Percentiles rank a stretch among this genome's conserved stretches.
Conservation (phyloP, 2,329 filamentous ascomycete genomes). For the Fusarium camptoceras region DNA sequence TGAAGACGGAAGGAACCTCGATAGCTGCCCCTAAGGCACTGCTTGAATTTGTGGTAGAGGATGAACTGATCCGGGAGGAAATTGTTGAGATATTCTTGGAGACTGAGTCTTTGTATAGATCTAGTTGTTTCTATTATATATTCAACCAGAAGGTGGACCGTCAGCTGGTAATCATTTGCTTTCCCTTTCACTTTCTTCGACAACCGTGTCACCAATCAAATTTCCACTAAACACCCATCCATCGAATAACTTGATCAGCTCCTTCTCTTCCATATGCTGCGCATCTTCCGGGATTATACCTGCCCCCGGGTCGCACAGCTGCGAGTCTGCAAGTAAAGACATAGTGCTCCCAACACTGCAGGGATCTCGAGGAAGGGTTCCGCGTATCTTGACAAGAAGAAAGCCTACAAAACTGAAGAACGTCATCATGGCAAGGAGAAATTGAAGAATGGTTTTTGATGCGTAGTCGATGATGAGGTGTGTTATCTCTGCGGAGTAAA, state of each 20-base stretch:
- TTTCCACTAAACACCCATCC: neutral
- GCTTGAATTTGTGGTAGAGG: neutral
- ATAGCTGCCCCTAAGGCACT: neutral
- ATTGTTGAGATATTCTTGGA: neutral
- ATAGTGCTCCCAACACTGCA: slow-evolving; percentile 7
- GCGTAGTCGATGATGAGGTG: neutral
- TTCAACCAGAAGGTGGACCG: neutral
- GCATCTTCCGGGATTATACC: neutral
- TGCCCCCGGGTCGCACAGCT: neutral
- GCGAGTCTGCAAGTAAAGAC: slow-evolving; percentile 8
- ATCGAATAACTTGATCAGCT: neutral
- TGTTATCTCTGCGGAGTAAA: neutral
- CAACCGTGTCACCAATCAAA: neutral
- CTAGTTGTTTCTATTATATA: neutral
- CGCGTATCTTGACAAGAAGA: slow-evolving; percentile 1
- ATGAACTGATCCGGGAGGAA: neutral
- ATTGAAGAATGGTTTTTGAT: slow-evolving; percentile 10
- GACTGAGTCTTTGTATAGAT: neutral
- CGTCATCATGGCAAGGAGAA: neutral
- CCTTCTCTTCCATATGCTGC: neutral
- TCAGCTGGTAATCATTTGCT: neutral
- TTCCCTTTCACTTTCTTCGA: neutral
- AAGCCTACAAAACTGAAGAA: neutral
- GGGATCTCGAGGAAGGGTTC: slow-evolving; percentile 1
- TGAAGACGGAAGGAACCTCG: neutral